Conservation (phyloP, 2,329 filamentous ascomycete species). For the Cladosporium oxysporum region DNA sequence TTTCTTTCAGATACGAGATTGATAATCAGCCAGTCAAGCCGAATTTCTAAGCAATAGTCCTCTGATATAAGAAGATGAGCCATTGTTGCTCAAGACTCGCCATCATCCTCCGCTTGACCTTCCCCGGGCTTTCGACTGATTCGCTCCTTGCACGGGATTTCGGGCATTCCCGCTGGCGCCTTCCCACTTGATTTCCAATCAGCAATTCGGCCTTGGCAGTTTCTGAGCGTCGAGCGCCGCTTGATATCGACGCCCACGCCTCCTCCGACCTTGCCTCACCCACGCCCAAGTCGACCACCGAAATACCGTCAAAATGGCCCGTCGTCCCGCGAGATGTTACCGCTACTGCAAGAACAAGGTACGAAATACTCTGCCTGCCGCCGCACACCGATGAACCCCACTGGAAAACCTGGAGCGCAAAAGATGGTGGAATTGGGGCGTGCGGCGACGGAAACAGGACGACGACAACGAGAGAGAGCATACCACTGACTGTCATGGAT, state of each 20-base stretch:
- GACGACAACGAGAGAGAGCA: constrained; percentile 27
- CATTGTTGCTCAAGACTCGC: not conserved
- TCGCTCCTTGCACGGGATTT: not conserved
- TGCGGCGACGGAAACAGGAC: constrained; percentile 19
- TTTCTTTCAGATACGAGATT: not conserved
- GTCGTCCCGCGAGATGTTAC: constrained; percentile 96
- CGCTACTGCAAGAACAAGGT: constrained; percentile 99
- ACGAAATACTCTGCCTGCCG: constrained; percentile 41
- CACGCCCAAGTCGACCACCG: constrained; percentile 51
- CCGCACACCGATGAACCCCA: constrained; percentile 9
- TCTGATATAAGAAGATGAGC: not conserved
- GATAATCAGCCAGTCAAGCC: not conserved
- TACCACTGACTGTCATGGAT: constrained; percentile 31
- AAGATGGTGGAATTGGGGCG: constrained; percentile 16
- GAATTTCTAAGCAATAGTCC: not conserved
- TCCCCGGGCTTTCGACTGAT: not conserved
- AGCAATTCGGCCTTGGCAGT: too few relatives aligned
- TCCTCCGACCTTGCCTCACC: constrained; percentile 24
- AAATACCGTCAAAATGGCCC: constrained; percentile 89
- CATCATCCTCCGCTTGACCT: not conserved
- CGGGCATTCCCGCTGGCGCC: not conserved
- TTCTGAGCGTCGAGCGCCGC: too few relatives aligned
- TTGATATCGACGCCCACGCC: constrained; percentile 24
- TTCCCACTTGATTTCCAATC: not conserved
- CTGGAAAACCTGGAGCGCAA: constrained; percentile 13